A percentile compares a stretch with the other conserved stretches of the same genome.
phyloP scores from a whole-genome alignment of 202 grass and related monocot species.

The Dendrocalamus latiflorus region DNA sequence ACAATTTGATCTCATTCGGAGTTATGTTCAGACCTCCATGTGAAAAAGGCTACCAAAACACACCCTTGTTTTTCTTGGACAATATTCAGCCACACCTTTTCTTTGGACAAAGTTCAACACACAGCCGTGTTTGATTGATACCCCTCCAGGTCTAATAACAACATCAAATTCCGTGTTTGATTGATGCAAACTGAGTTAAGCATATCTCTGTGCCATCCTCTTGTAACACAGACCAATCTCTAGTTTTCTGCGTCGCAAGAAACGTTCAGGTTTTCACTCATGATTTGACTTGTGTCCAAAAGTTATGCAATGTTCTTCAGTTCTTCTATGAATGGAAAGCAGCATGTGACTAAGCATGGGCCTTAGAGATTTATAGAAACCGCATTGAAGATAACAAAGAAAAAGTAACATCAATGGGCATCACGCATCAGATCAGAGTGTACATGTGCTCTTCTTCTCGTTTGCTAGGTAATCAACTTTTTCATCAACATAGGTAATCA shows the following conservation, averaged over 20 bases:
- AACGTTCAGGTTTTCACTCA: neutral
- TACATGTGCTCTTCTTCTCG: neutral
- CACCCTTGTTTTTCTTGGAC: neutral
- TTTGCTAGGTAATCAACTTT: neutral
- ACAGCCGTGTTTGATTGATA: neutral
- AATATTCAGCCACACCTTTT: neutral
- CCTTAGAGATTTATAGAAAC: neutral
- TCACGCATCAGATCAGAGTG: neutral
- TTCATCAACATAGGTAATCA: neutral
- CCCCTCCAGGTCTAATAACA: neutral
- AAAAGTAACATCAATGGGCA: neutral
- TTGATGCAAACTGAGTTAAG: neutral
- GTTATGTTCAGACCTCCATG: neutral
- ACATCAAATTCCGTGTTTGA: neutral
- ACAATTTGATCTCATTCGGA: neutral
- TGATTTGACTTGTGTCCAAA: neutral
- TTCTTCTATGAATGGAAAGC: neutral
- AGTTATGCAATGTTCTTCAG: neutral
- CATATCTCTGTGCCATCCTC: neutral
- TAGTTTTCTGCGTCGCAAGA: neutral
- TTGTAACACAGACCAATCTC: neutral
- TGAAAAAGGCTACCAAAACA: neutral
- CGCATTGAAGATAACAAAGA: neutral
- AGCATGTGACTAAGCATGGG: neutral
- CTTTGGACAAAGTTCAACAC: neutral